Evolutionary conservation across 2,329 filamentous ascomycete genomes (phyloP).

Genomic region (Fusarium sororula): DNA sequence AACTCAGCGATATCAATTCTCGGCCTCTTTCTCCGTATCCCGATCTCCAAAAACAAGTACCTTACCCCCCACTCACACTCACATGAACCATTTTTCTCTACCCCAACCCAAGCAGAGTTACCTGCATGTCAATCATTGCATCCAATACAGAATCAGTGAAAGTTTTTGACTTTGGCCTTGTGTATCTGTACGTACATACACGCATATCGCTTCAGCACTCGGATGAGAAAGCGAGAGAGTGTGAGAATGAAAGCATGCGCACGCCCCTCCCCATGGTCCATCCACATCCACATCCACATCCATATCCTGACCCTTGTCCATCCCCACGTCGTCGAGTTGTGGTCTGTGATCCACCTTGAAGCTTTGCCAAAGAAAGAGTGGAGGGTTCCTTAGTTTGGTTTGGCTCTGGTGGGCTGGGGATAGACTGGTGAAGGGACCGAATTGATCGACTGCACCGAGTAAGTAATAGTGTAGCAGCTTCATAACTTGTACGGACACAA

Average conservation of each 20-base stretch:
- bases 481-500: constrained; percentile 41
- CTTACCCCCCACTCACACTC: constrained; percentile 15
- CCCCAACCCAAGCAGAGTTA: constrained; percentile 12
- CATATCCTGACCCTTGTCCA: constrained; percentile 20
- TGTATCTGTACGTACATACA: constrained; percentile 14
- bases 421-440: constrained; percentile 32
- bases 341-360: constrained; percentile 24
- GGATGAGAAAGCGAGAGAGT: background rate
- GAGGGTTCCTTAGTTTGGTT: constrained; percentile 32
- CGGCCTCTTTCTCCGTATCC: background rate
- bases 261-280: constrained; percentile 31
- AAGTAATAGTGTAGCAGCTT: constrained; percentile 32
- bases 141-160: constrained; percentile 16
- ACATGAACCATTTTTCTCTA: constrained; percentile 14
- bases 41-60: background rate
- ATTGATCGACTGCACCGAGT: constrained; percentile 23
- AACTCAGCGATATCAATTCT: background rate
- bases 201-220: background rate
- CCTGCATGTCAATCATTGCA: constrained; percentile 17
- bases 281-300: constrained; percentile 7
- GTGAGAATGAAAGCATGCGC: constrained; percentile 9
- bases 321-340: constrained; percentile 31
- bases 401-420: constrained; percentile 28
- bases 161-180: constrained; percentile 8
- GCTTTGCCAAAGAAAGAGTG: constrained; percentile 6